Conservation (phyloP, 768 basidiomycete species). For the Lanmaoa rubissima region DNA sequence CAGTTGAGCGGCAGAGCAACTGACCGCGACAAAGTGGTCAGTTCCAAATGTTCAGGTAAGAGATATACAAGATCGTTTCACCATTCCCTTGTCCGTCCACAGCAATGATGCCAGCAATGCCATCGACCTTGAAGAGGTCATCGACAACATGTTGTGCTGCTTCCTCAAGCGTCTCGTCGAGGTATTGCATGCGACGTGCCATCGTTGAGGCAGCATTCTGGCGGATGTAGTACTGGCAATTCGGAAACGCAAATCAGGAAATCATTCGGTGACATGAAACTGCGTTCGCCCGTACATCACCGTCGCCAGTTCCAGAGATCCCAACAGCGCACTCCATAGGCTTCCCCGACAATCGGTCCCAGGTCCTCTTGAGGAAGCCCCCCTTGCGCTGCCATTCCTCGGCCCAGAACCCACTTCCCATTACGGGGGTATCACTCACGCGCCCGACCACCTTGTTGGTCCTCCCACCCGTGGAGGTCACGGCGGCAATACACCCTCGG, state of each 20-base stretch:
- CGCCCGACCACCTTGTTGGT: too few relatives aligned
- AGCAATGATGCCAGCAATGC: slow-evolving; percentile 73
- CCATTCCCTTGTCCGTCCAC: slow-evolving; percentile 70
- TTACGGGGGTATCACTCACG: too few relatives aligned
- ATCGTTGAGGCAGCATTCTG: slow-evolving; percentile 63
- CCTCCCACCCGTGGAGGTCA: slow-evolving; percentile 87
- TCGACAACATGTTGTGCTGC: slow-evolving; percentile 58
- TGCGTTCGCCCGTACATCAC: slow-evolving; percentile 56
- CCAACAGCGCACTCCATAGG: slow-evolving; percentile 50
- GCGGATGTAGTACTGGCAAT: slow-evolving; percentile 71
- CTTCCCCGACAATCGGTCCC: too few relatives aligned
- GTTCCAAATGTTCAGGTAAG: not conserved
- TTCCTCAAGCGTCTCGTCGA: slow-evolving; percentile 51
- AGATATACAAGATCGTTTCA: slow-evolving; percentile 29
- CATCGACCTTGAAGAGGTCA: slow-evolving; percentile 56
- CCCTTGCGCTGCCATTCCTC: too few relatives aligned
- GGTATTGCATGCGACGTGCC: slow-evolving; percentile 62
- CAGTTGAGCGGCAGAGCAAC: slow-evolving; percentile 72
- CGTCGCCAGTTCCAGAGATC: slow-evolving; percentile 83
- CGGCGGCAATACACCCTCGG: slow-evolving; percentile 66
- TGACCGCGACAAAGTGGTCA: slow-evolving; percentile 24
- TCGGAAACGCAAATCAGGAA: not conserved
- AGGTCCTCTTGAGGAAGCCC: too few relatives aligned
- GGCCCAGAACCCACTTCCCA: too few relatives aligned
- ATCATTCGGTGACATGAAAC: not conserved